phyloP scores from a whole-genome alignment of 2,329 filamentous ascomycete genomes.

The Diaporthe ampelina region DNA sequence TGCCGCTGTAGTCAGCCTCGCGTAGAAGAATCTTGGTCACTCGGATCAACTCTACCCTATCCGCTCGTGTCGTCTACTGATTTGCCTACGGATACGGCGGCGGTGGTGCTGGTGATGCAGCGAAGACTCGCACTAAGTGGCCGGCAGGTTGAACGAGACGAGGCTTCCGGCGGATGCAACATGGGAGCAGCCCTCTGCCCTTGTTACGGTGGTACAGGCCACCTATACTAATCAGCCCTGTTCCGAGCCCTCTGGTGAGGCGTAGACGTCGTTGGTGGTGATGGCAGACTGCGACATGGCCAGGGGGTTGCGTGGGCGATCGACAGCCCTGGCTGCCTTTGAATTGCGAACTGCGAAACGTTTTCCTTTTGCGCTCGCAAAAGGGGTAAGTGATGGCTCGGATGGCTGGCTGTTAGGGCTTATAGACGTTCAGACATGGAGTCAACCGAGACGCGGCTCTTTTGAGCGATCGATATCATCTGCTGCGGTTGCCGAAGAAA shows the following conservation, averaged over 20 bases:
- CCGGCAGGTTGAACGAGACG: slow-evolving; percentile 13
- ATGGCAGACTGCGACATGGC: slow-evolving; percentile 9
- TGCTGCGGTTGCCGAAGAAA: slow-evolving; percentile 2
- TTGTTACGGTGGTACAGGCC: not conserved
- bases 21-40: not conserved
- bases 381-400: slow-evolving; percentile 1
- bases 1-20: not conserved
- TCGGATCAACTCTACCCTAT: slow-evolving; percentile 7
- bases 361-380: slow-evolving; percentile 8
- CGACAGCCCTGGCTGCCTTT: slow-evolving; percentile 4
- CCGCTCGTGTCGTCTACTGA: slow-evolving; percentile 1
- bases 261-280: not conserved
- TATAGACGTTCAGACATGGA: slow-evolving; percentile 25
- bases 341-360: not conserved
- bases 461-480: slow-evolving; percentile 12
- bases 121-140: slow-evolving; percentile 14
- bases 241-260: not conserved
- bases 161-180: slow-evolving; percentile 26
- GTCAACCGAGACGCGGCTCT: slow-evolving; percentile 34
- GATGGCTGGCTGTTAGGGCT: slow-evolving; percentile 18
- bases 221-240: slow-evolving; percentile 11
- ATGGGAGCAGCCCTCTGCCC: not conserved
- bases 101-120: slow-evolving; percentile 22
- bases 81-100: not conserved
- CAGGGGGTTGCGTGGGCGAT: not conserved